Base-by-base conservation (phyloP, 768 basidiomycete genomes). In the Dacryopinax spathularia region DNA sequence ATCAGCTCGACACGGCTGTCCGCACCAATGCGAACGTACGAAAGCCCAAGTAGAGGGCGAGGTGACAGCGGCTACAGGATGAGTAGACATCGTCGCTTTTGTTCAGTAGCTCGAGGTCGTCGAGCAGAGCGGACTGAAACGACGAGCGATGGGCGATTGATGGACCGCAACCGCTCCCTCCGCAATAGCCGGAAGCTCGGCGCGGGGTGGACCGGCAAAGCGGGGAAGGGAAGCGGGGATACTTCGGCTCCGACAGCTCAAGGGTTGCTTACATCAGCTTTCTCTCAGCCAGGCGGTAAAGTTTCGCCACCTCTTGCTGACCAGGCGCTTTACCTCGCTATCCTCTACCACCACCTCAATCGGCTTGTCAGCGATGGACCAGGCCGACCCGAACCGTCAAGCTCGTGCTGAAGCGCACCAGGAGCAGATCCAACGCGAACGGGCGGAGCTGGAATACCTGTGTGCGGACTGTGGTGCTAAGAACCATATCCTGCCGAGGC, bases 401-500 rank as follows among this genome's bases (percentile, higher is more conserved):
- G 48, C 48, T 13, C 48, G 48, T 18, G 48, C 48, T 6, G 34
- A 44, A 16, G n/a, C 20, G 20, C 48, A 36, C 29, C 48, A 27
- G 16, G 34, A 39, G 59, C 37, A 22, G 20, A 20, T 34, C 48
- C 48, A 56, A 29, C 48, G 48, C 6, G 48, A 65, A 48, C 63
- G 61, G 43, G 65, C 61, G 62, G 86, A 86, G 0, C 89, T 90
- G 86, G 88, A 91, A 72, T 92, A 92, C 68, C 79, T 88, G 35
- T 92, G 90, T 70, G 90, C 90, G 69, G 94, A 96, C 72, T 97
- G 94, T 72, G 89, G 91, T 65, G 88, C 87, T 0, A 88, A 88
- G 76, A 96, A 94, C 73, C 87, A 89, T 71, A 92, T 97, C 72
- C 87, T 85, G 74, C 79, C 89, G 7, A 80, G 91, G 65, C 95